phyloP scores from a whole-genome alignment of 805 yeast species.

The Starmerella vaccinii region DNA sequence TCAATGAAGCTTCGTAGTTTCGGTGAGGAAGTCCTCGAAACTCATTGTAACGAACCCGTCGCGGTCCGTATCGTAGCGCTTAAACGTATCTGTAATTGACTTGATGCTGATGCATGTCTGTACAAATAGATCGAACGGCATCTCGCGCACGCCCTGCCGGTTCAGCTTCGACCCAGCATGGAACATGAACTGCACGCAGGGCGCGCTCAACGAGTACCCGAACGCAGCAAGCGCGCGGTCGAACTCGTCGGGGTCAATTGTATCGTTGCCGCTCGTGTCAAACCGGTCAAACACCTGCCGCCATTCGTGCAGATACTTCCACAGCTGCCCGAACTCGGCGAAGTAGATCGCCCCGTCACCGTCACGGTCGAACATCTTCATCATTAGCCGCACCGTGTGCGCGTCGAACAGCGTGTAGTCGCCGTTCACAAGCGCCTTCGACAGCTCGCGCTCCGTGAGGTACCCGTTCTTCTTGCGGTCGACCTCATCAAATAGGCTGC shows the following conservation, averaged over 20 bases:
- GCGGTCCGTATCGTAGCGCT: conserved; percentile 61
- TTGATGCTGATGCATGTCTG: conserved; percentile 69
- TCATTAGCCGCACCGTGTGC: conserved; percentile 52
- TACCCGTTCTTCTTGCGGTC: conserved; percentile 47
- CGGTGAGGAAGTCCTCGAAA: conserved; percentile 33
- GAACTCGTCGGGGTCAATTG: conserved; percentile 57
- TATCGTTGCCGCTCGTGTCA: conserved; percentile 49
- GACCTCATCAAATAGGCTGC: conserved; percentile 48
- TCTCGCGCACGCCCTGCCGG: conserved; percentile 29
- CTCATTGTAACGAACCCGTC: conserved; percentile 43
- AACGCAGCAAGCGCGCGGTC: conserved; percentile 51
- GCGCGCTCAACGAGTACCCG: conserved; percentile 52
- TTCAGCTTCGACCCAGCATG: conserved; percentile 40
- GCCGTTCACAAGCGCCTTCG: conserved; percentile 49
- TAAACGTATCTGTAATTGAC: conserved; percentile 67
- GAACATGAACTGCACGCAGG: conserved; percentile 48
- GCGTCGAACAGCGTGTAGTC: conserved; percentile 54
- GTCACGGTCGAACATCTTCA: conserved; percentile 49
- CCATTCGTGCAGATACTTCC: conserved; percentile 62
- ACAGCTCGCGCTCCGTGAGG: conserved; percentile 48
- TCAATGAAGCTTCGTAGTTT: conserved; percentile 28
- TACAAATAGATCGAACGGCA: conserved; percentile 73
- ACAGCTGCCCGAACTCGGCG: conserved; percentile 53
- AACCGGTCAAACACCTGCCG: conserved; percentile 52
- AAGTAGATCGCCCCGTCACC: conserved; percentile 39